phyloP scores from a whole-genome alignment of 1,284 basidiomycete genomes.

The Megacollybia platyphylla region DNA sequence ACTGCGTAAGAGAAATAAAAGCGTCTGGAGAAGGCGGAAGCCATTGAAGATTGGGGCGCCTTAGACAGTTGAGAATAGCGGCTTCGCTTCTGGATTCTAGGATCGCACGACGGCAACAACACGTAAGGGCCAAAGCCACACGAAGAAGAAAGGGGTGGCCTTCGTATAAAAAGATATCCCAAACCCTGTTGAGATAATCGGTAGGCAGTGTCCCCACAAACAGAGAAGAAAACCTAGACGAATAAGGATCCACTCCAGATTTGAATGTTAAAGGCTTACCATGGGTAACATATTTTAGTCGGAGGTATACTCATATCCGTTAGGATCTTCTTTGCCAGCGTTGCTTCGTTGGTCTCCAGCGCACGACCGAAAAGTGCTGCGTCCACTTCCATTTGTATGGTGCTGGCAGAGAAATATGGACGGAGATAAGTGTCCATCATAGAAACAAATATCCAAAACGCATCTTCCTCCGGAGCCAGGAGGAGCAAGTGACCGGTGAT shows the following conservation, averaged over 20 bases:
- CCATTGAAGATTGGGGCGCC: constrained; percentile 35
- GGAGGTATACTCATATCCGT: constrained; percentile 51
- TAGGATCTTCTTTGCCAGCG: constrained; percentile 55
- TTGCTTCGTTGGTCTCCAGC: constrained; percentile 56
- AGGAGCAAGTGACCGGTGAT: constrained; percentile 73
- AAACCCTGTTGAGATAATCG: constrained; percentile 66
- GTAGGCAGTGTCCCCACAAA: constrained; percentile 73
- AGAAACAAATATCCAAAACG: constrained; percentile 87
- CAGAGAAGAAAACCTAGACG: constrained; percentile 50
- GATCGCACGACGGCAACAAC: constrained; percentile 47
- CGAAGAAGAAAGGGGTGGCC: constrained; percentile 76
- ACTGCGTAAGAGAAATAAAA: constrained; percentile 48
- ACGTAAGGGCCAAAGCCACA: constrained; percentile 64
- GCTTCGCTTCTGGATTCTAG: constrained; percentile 38
- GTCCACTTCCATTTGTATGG: constrained; percentile 74
- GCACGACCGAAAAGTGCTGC: constrained; percentile 66
- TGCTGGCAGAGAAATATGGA: constrained; percentile 64
- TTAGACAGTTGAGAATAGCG: constrained; percentile 35
- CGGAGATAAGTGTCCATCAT: constrained; percentile 73
- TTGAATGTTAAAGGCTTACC: constrained; percentile 26
- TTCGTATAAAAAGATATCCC: constrained; percentile 84
- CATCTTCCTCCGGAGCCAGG: constrained; percentile 81
- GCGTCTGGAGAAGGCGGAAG: constrained; percentile 49
- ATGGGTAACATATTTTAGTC: constrained; percentile 42
- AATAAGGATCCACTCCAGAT: background rate